Percentiles rank a stretch among this genome's conserved stretches.
Conservation (phyloP, 345 rosid species). For the Citrus trifoliata region DNA sequence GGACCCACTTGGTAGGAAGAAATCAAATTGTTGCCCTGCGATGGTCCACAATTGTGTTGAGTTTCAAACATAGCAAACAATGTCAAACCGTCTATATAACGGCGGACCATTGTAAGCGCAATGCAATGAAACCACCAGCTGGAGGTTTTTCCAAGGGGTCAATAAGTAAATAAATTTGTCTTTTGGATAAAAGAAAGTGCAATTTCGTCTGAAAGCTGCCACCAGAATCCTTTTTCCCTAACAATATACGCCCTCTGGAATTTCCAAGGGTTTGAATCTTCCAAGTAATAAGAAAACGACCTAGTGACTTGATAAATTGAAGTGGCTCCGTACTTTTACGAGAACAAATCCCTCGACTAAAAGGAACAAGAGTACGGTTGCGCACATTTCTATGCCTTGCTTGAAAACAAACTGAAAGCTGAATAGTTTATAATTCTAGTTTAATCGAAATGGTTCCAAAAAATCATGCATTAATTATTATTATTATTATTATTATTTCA, state of each 20-base stretch:
- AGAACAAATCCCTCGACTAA: neutral
- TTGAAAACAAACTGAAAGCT: neutral
- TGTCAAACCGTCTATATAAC: too few species aligned
- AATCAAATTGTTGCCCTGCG: neutral
- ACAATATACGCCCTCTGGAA: too few species aligned
- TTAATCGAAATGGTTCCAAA: too few species aligned
- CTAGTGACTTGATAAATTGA: neutral
- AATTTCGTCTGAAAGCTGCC: too few species aligned
- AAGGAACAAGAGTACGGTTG: neutral
- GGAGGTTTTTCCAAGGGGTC: too few species aligned
- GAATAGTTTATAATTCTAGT: too few species aligned
- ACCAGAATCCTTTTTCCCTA: too few species aligned
- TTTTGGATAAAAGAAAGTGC: too few species aligned
- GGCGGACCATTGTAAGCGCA: too few species aligned
- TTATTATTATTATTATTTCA: too few species aligned
- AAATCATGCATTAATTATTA: neutral
- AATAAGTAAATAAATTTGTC: too few species aligned
- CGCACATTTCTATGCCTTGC: neutral
- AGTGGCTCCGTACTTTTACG: neutral
- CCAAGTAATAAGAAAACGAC: neutral
- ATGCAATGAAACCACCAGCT: too few species aligned
- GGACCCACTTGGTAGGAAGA: neutral
- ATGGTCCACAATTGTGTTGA: neutral
- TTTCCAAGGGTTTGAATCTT: neutral
- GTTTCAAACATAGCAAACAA: neutral